These are phyloP conservation scores for Scenedesmus sp. DNA, from an alignment of 163 green algal species.

Conservation along the genomic window DNA sequence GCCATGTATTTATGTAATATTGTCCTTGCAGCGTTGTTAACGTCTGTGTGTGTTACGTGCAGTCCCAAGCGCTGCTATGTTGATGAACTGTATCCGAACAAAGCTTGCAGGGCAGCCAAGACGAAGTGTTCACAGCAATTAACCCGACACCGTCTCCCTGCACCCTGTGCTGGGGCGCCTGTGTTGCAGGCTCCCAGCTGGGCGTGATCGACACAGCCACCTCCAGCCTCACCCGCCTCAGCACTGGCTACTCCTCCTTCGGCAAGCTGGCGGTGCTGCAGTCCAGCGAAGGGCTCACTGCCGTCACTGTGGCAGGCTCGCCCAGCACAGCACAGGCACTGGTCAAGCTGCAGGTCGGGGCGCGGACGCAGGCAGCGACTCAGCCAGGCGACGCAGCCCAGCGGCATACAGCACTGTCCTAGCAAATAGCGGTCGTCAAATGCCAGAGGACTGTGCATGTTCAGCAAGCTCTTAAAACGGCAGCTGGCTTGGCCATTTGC, in stretches of 20 bases:
- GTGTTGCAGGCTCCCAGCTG: conserved; percentile 40
- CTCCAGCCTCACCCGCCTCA: conserved; percentile 22
- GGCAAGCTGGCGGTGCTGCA: conserved; percentile 43
- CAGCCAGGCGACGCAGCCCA: neutral
- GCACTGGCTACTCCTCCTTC: conserved; percentile 58
- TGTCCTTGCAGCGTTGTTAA: too few relatives aligned
- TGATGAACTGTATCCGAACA: too few relatives aligned
- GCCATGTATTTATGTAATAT: too few relatives aligned
- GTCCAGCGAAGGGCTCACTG: neutral
- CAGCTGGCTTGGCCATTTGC: neutral
- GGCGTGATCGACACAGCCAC: conserved; percentile 32
- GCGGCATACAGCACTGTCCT: neutral
- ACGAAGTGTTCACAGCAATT: too few relatives aligned
- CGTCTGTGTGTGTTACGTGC: too few relatives aligned
- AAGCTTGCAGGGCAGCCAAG: too few relatives aligned
- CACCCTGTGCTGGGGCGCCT: neutral
- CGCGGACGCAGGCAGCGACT: neutral
- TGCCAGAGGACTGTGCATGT: too few relatives aligned
- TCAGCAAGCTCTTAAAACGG: neutral
- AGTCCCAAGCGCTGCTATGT: too few relatives aligned
- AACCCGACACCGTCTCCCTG: neutral
- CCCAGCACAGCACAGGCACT: conserved; percentile 53
- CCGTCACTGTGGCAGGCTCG: conserved; percentile 61
- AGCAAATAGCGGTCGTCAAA: neutral
- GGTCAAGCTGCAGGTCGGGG: conserved; percentile 52